Percentiles rank a stretch among this genome's conserved stretches.
These are phyloP conservation scores for Trichoderma breve DNA, from an alignment of 2,329 filamentous ascomycete genomes.

Conservation along the genomic window DNA sequence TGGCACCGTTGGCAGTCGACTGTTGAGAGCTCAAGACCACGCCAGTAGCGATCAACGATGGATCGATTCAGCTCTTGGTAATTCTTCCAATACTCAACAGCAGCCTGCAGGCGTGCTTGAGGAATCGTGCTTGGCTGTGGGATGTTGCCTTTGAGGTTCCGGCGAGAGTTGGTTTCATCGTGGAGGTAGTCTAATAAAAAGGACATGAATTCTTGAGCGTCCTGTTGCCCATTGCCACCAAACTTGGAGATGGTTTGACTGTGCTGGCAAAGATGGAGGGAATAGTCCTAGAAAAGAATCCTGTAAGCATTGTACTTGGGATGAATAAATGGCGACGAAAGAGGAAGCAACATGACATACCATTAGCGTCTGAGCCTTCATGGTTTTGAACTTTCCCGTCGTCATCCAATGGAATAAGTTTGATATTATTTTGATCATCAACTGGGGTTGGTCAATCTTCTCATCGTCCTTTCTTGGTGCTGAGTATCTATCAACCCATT, in stretches of 20 bases:
- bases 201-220: constrained; percentile 84
- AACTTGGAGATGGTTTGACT: constrained; percentile 47
- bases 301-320: not conserved
- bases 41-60: constrained; percentile 78
- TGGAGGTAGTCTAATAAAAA: constrained; percentile 80
- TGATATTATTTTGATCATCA: constrained; percentile 59
- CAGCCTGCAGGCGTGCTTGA: constrained; percentile 51
- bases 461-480: constrained; percentile 63
- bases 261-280: constrained; percentile 36
- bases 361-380: constrained; percentile 57
- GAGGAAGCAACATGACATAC: constrained; percentile 39
- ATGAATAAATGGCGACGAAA: not conserved
- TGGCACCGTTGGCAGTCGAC: constrained; percentile 64
- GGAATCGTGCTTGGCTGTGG: constrained; percentile 34
- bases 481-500: constrained; percentile 64
- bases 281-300: constrained; percentile 52
- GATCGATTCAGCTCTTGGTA: constrained; percentile 69
- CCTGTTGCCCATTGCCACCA: constrained; percentile 77
- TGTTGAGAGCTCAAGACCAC: constrained; percentile 69
- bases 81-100: constrained; percentile 69
- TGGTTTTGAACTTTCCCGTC: constrained; percentile 47
- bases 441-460: constrained; percentile 51
- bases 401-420: constrained; percentile 59
- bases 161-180: constrained; percentile 72
- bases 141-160: constrained; percentile 41